Evolutionary conservation across 495 filamentous ascomycete species (phyloP), one percentile per base, ranked within the genome.

Genomic region (Aspergillus baeticus): DNA sequence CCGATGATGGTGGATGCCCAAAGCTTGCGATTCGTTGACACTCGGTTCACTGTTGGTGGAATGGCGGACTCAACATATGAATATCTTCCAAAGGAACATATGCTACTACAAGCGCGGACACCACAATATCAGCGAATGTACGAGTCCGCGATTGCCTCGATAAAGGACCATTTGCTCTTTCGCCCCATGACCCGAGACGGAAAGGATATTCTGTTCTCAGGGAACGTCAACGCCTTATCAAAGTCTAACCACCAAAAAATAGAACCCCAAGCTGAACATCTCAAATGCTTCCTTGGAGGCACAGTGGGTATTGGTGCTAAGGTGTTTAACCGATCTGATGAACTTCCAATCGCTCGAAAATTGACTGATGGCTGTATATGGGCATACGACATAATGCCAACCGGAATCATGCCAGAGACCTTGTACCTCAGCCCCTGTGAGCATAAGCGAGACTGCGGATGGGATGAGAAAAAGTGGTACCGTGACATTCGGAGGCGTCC

Each of bases 51-150:
- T 0, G 84, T 97, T 53, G 94, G 94, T 23, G 92, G 88, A 48
- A 87, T 87, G 77, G 89, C 92, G 42, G 94, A 99, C 68, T 96
- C 91, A 5, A 82, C 89, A 0, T 98, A 98, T 67, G 94, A 99
- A 67, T 99, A 99, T 69, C 84, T 99, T 41, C 89, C 96, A n/a
- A 99, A 98, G 66, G 72, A 81, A 59, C 71, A 85, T 60, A 77
- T 84, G 42, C 80, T 99, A 13, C 80, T 98, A 8, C 93, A 92
- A 48, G 94, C 87, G 2, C 77, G 84, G 45, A 87, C 82, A 21
- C 79, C 86, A 15, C 89, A 95, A 67, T 96, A 96, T 66, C 78
- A 78, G 39, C 81, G 75, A 10, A 87, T 98, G 88, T 95, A 96
- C 71, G 77, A 86, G 36, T 79, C 81, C 33, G 82, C 86, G 11